Evolutionary conservation across 495 filamentous ascomycete species (phyloP).

Genomic region (Cenococcum geophilum): DNA sequence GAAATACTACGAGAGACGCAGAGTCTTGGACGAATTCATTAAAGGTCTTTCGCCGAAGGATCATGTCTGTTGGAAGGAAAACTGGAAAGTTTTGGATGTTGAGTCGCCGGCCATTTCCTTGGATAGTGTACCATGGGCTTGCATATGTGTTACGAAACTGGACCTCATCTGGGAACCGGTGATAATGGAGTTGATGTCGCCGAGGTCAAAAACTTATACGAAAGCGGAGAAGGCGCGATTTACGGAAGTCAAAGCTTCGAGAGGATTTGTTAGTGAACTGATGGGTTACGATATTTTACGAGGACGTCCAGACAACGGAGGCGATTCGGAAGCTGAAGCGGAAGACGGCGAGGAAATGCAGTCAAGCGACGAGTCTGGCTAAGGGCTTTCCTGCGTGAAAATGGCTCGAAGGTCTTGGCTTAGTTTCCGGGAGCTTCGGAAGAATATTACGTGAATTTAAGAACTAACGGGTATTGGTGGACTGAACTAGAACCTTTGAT

Average conservation of each 20-base stretch:
- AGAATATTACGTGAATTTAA: too few relatives aligned
- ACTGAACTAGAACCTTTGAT: too few relatives aligned
- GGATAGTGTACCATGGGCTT: conserved; percentile 24
- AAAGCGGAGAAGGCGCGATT: conserved; percentile 16
- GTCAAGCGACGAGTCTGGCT: neutral
- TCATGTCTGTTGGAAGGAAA: conserved; percentile 17
- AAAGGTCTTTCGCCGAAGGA: conserved; percentile 24
- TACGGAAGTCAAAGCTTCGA: conserved; percentile 21
- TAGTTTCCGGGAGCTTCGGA: too few relatives aligned
- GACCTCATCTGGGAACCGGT: conserved; percentile 27
- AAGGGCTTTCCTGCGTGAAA: neutral
- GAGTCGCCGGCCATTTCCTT: conserved; percentile 16
- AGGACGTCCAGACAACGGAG: conserved; percentile 21
- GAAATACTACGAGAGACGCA: conserved; percentile 25
- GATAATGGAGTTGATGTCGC: conserved; percentile 16
- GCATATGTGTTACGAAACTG: conserved; percentile 26
- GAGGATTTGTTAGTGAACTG: conserved; percentile 22
- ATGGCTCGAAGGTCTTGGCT: too few relatives aligned
- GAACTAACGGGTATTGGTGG: too few relatives aligned
- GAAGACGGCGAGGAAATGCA: conserved; percentile 11
- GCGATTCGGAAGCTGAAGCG: conserved; percentile 17
- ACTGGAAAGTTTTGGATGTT: conserved; percentile 24
- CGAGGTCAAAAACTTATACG: conserved; percentile 18
- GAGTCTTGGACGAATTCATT: conserved; percentile 22
- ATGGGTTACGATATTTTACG: conserved; percentile 29